A percentile compares a stretch with the other conserved stretches of the same genome.
phyloP scores from a whole-genome alignment of 805 yeast species.

The Debaryomyces tyrocola region DNA sequence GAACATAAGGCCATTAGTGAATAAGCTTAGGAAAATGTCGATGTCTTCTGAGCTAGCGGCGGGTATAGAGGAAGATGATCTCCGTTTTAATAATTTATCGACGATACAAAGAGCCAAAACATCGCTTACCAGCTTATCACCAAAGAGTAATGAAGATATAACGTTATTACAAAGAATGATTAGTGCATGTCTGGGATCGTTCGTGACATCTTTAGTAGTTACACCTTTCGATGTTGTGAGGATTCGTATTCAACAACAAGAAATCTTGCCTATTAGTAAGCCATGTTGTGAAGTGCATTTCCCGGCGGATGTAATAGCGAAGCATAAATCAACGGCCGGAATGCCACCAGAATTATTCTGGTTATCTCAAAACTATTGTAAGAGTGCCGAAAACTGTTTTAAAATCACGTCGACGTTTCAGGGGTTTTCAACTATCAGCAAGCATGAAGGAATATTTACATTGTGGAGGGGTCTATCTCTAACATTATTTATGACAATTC shows the following conservation, averaged over 20 bases:
- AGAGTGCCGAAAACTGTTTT: constrained; percentile 39
- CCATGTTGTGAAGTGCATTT: constrained; percentile 31
- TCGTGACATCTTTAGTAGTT: constrained; percentile 68
- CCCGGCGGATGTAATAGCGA: constrained; percentile 21
- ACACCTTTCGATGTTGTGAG: constrained; percentile 84
- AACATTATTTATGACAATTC: constrained; percentile 85
- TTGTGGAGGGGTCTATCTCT: constrained; percentile 88
- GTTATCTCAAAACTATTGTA: constrained; percentile 38
- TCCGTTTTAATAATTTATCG: constrained; percentile 7
- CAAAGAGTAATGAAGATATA: constrained; percentile 26
- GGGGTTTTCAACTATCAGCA: constrained; percentile 65
- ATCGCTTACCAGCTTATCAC: neutral
- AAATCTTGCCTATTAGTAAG: constrained; percentile 41
- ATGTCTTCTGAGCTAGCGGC: constrained; percentile 42
- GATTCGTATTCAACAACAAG: constrained; percentile 76
- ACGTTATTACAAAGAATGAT: constrained; percentile 64
- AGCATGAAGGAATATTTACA: constrained; percentile 71
- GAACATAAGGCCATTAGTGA: neutral
- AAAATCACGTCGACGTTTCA: constrained; percentile 69
- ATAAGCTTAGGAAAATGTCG: constrained; percentile 23
- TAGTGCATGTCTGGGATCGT: constrained; percentile 76
- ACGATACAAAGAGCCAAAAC: neutral
- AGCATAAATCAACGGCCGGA: constrained; percentile 34
- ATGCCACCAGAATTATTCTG: constrained; percentile 33
- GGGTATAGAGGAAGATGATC: constrained; percentile 34